phyloP scores from a whole-genome alignment of 1,284 basidiomycete genomes.

The Ustilago tritici region DNA sequence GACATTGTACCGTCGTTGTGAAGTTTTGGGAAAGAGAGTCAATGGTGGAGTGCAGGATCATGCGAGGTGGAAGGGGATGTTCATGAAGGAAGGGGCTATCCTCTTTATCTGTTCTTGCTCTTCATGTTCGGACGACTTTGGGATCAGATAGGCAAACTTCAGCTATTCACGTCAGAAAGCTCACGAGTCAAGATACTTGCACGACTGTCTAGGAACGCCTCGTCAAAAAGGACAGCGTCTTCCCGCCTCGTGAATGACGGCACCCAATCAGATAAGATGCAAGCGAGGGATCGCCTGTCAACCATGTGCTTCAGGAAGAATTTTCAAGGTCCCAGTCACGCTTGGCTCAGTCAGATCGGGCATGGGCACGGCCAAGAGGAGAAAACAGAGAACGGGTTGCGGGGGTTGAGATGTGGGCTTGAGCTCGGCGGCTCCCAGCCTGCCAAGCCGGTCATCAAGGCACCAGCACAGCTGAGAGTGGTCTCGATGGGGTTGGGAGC shows the following conservation, averaged over 20 bases:
- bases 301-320: constrained; percentile 7
- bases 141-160: not conserved
- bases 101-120: not conserved
- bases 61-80: not conserved
- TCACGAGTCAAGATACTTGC: not conserved
- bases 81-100: not conserved
- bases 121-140: not conserved
- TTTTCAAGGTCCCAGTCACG: not conserved
- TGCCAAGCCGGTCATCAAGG: no score
- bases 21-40: not conserved
- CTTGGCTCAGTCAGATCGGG: no score
- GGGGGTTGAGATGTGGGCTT: no score
- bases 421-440: no score
- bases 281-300: constrained; percentile 7
- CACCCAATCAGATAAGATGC: constrained; percentile 33
- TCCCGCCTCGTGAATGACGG: not conserved
- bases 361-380: no score
- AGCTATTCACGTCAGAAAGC: not conserved
- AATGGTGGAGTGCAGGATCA: not conserved
- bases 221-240: not conserved
- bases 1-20: not conserved
- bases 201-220: not conserved
- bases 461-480: no score
- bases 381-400: no score
- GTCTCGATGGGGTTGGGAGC: no score